Base-by-base conservation (phyloP, 2,329 filamentous ascomycete species). In the Phaeosphaeria sp. region DNA sequence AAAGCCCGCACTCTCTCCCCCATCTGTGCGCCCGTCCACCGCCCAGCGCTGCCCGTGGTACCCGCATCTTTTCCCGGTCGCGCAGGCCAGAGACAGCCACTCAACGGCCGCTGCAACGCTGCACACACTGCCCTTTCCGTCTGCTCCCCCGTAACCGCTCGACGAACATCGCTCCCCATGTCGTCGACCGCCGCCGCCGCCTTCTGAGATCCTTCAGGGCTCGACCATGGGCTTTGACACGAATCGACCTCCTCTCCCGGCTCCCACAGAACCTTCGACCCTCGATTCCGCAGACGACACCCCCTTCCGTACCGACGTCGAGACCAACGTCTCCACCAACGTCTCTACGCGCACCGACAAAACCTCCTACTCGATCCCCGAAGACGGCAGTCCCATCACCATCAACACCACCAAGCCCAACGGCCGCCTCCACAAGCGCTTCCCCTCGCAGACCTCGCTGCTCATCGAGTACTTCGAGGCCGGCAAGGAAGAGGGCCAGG, bases 381-480 rank as follows among this genome's bases (percentile, higher is more conserved):
- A 93, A 72, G 91, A 95, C 86, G 92, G 91, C 74, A 94, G 91
- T 52, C 93, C 93, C 43, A 89, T 99, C 72, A 98, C 92, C 59
- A 96, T 99, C 76, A 89, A 90, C 74, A 97, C 94, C 45, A 87
- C 73, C 83, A 74, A 73, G 58, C 91, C 78, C 86, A 87, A 79
- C 68, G 89, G 87, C 75, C 84, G 74, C 79, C 59, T 84, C 79
- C 64, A 76, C 77, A 79, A 85, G 56, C 82, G 82, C 78, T 83
- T 78, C 75, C 78, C 81, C 72, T 96, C 92, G 46, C 93, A 96
- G 80, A 96, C 93, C 39, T 96, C 92, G 55, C 84, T 97, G 65
- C 83, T 97, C 69, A 97, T 97, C 71, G 93, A 97, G 80, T 97
- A 96, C 78, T 97, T 96, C 72, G 93, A 97, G 79, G 91, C 88